Evolutionary conservation across 495 filamentous ascomycete genomes (phyloP), one percentile per base, ranked within the genome.

Genomic region (Terfezia claveryi): DNA sequence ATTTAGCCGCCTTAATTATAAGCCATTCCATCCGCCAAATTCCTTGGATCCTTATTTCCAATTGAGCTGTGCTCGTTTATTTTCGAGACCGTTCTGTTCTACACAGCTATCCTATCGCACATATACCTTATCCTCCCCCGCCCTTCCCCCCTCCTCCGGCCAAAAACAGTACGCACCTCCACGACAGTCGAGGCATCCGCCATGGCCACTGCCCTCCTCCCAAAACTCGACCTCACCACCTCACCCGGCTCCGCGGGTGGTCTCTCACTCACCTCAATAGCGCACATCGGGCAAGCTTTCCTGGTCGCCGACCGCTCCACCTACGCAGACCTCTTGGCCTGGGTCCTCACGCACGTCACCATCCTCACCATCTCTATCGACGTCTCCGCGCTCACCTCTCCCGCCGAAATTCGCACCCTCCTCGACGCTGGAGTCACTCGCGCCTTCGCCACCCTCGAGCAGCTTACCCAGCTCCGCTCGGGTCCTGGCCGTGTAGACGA

Each of bases 391-490:
- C 75, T 96, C 54, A 60, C 74, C 56, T 78, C 76, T 27, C 66
- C 70, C 50, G 78, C 82, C 41, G 84, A 93, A 58, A 69, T 94
- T 17, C 69, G 87, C 52, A 74, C 83, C 53, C 73, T 96, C 36
- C 76, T 98, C 53, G 82, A 98, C 64, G 76, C 80, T 58, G 91
- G 92, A 53, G 86, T 86, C n/a, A 75, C 78, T 44, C 91, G 81
- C 67, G 80, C 93, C 50, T 88, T 96, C 66, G 80, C 94, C 51
- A 72, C 75, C 53, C 72, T 80, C 51, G 74, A 81, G 50, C 80
- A 85, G 69, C 70, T 81, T 59, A 67, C 72, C 49, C 57, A 68
- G 2, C 67, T 83, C 54, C 73, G 77, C 60, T 70, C 76, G 51
- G 72, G 74, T 38, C 27, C 27, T 32, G 27, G 27, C 27, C 27